Evolutionary conservation across 2,329 filamentous ascomycete species (phyloP), one percentile per base, ranked within the genome.

Genomic region (Penicillium sp.): DNA sequence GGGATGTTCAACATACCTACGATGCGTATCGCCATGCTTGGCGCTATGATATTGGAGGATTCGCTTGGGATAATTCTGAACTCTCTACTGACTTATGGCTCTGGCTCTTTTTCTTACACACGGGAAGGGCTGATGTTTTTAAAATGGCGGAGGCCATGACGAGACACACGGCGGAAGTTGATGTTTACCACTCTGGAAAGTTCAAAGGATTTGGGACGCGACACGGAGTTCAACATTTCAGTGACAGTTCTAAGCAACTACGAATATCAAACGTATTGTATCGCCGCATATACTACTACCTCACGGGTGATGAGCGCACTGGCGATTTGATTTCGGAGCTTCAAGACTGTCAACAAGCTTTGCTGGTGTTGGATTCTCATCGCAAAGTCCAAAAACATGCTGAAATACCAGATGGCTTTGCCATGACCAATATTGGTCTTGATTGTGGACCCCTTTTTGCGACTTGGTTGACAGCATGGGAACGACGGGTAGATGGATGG

Each of bases 11-110:
- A 76, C 85, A 87, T 61, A 82, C 83, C 0, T 87, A 87, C 55
- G 84, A 87, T 47, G 59, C 66, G 0, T 79, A 86, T 64, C 74
- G 84, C 4, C 84, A 87, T 57, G 76, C 75, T 1, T 87, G 85
- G 85, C 77, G 83, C 1, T 87, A 87, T 52, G 85, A 87, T 42
- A 68, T 87, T 16, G 85, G 85, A 3, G 85, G 85, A 0, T 87
- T 83, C 54, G 84, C 83, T 0, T 87, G 85, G 85, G 84, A 87
- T 45, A 87, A 87, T 63, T 84, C 81, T 0, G 84, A 87, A 64
- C 74, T 87, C 0, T 87, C 84, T 0, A 82, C 85, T 0, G 84
- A 87, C 60, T 68, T 87, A 2, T 87, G 82, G 71, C 80, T 87
- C 61, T 87, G 85, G 85, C 79, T 78, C 3, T 82, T 84, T 53